Conservation (phyloP, 768 basidiomycete species). For the Cystofilobasidium bisporidii region DNA sequence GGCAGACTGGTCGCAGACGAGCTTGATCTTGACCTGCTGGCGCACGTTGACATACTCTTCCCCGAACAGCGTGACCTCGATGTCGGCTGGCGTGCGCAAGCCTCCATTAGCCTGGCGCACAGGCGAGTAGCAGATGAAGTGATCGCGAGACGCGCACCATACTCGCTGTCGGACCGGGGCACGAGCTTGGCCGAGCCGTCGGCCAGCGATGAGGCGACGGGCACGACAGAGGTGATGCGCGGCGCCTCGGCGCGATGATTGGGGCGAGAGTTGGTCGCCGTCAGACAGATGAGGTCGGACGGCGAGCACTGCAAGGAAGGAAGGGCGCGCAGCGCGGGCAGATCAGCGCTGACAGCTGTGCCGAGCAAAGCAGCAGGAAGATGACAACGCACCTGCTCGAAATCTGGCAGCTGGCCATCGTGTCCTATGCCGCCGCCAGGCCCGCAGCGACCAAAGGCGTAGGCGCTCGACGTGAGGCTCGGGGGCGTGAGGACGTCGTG, state of each 20-base stretch:
- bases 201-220: not conserved
- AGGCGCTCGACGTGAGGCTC: not conserved
- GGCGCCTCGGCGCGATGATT: slow-evolving; percentile 4
- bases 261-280: slow-evolving; percentile 10
- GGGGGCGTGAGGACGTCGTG: slow-evolving; percentile 6
- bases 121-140: too few species aligned
- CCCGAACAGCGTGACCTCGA: slow-evolving; percentile 5
- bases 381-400: not conserved
- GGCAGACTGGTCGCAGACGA: not conserved
- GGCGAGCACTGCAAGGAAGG: not conserved
- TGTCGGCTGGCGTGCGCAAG: not conserved
- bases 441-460: not conserved
- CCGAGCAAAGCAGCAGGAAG: not conserved
- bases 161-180: not conserved
- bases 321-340: too few species aligned
- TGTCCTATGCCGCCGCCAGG: not conserved
- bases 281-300: slow-evolving; percentile 5
- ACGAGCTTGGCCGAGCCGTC: not conserved
- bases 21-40: not conserved
- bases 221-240: not conserved
- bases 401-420: slow-evolving; percentile 4
- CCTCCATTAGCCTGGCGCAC: too few species aligned
- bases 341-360: not conserved
- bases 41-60: not conserved
- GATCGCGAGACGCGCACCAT: not conserved